Evolutionary conservation across 805 yeast species (phyloP).

Genomic region (Ogataea pini): DNA sequence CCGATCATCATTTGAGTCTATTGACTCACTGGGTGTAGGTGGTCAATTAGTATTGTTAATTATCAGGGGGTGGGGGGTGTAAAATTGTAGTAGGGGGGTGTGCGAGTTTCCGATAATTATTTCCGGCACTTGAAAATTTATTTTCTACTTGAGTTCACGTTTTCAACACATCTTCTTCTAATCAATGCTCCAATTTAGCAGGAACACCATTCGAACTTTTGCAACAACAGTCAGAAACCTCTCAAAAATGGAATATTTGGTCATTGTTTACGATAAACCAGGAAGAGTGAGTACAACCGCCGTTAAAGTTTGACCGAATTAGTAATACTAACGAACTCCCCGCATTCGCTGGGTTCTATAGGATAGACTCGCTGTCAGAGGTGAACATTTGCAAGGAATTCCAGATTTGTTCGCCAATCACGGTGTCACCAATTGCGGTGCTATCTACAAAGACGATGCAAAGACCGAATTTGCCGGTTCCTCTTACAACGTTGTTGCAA

Average conservation of each 20-base stretch:
- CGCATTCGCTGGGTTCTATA: no score
- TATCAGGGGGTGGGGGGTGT: no score
- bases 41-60: no score
- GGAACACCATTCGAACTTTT: not conserved
- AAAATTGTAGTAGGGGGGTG: no score
- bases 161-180: not conserved
- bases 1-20: no score
- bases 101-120: no score
- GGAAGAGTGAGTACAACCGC: constrained; percentile 44
- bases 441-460: constrained; percentile 50
- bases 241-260: constrained; percentile 57
- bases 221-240: constrained; percentile 6
- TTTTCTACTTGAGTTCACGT: no score
- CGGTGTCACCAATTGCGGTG: constrained; percentile 54
- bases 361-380: constrained; percentile 55
- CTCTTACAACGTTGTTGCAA: constrained; percentile 61
- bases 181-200: constrained; percentile 4
- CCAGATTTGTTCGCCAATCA: constrained; percentile 38
- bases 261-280: constrained; percentile 69
- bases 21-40: no score
- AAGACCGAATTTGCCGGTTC: constrained; percentile 66
- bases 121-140: no score
- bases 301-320: no score
- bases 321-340: no score
- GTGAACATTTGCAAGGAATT: constrained; percentile 52